Conservation (phyloP, 495 filamentous ascomycete species). For the Amphirosellinia nigrospora region DNA sequence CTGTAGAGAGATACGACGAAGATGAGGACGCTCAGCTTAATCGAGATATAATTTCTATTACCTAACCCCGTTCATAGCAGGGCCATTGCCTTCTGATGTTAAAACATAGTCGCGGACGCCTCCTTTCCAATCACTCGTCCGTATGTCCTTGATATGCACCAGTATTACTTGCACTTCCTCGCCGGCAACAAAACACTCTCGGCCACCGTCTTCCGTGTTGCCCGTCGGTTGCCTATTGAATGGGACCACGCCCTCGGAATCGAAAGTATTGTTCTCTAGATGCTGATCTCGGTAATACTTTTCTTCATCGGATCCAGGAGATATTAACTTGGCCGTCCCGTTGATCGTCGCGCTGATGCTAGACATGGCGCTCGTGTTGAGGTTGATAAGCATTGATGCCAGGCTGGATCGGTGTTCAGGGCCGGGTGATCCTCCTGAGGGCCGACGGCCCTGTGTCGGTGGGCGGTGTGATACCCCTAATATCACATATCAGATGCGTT, state of each 20-base stretch:
- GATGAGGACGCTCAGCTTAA: not conserved
- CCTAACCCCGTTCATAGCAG: constrained; percentile 41
- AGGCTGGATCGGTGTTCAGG: constrained; percentile 71
- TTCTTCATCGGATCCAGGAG: constrained; percentile 78
- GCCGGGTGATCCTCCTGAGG: constrained; percentile 65
- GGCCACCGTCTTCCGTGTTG: constrained; percentile 53
- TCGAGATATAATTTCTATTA: constrained; percentile 15
- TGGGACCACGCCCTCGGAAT: constrained; percentile 53
- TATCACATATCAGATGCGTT: not conserved
- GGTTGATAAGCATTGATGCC: constrained; percentile 79
- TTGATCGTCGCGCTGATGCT: constrained; percentile 94
- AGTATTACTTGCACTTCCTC: constrained; percentile 75
- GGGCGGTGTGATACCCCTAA: constrained; percentile 86
- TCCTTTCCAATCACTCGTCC: constrained; percentile 84
- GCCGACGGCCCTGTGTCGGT: constrained; percentile 69
- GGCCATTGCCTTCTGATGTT: constrained; percentile 46
- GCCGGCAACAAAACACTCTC: constrained; percentile 68
- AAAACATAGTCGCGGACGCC: constrained; percentile 75
- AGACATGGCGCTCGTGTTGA: constrained; percentile 87
- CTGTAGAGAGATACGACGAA: not conserved
- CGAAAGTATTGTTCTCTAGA: constrained; percentile 91
- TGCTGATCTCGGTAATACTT: constrained; percentile 79
- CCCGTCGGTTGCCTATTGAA: constrained; percentile 27
- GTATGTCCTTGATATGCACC: constrained; percentile 73
- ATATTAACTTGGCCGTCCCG: constrained; percentile 75